A percentile compares a stretch with the other conserved stretches of the same genome.
These are phyloP conservation scores for Candida sojae DNA, from an alignment of 1,139 yeast species.

Conservation along the genomic window DNA sequence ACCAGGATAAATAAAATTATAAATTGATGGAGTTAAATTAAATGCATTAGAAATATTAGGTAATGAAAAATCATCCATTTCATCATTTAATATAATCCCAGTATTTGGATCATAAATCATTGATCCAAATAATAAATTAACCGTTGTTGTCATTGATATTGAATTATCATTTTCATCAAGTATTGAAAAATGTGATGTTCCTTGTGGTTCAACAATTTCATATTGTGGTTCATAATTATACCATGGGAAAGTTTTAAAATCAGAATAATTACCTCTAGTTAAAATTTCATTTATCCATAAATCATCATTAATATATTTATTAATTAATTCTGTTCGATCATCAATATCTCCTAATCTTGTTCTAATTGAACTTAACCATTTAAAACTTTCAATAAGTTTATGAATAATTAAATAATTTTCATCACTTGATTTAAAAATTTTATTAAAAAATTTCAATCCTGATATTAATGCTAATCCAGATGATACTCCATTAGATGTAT, in stretches of 20 bases:
- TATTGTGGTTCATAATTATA: constrained; percentile 75
- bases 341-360: constrained; percentile 73
- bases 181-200: constrained; percentile 84
- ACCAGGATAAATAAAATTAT: constrained; percentile 71
- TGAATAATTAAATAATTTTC: constrained; percentile 52
- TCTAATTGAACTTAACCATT: constrained; percentile 88
- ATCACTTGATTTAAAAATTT: constrained; percentile 20
- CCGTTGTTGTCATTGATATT: constrained; percentile 85
- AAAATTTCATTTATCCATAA: constrained; percentile 61
- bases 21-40: constrained; percentile 75
- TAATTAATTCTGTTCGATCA: constrained; percentile 24
- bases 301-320: constrained; percentile 25
- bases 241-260: constrained; percentile 65
- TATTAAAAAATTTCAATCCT: constrained; percentile 66
- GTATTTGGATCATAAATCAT: constrained; percentile 77
- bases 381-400: constrained; percentile 80
- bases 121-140: constrained; percentile 85
- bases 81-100: constrained; percentile 82
- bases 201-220: constrained; percentile 75
- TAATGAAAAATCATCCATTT: constrained; percentile 95
- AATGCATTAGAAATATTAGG: constrained; percentile 74
- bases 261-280: constrained; percentile 46
- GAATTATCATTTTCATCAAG: constrained; percentile 74
- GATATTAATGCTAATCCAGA: constrained; percentile 82
- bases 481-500: constrained; percentile 75